A percentile compares a stretch with the other conserved stretches of the same genome.
phyloP scores from a whole-genome alignment of 179 eudicot species.

The Vitellaria paradoxa region DNA sequence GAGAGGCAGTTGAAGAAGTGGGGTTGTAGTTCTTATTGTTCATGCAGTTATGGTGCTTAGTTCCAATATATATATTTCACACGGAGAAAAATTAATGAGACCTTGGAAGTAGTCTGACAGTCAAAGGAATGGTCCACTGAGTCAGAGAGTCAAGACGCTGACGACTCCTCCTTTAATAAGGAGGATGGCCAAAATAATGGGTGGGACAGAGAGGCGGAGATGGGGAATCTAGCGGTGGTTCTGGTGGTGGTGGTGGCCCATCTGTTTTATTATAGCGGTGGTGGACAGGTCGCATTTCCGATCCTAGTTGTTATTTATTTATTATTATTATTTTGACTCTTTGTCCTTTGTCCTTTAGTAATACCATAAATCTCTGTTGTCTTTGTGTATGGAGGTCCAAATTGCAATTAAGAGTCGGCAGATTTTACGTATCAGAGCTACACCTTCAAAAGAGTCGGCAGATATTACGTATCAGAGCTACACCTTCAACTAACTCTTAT shows the following conservation, averaged over 20 bases:
- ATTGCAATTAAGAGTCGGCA: constrained; percentile 9
- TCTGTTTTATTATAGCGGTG: neutral
- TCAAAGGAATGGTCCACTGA: constrained; percentile 16
- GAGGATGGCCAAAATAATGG: neutral
- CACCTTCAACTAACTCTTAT: neutral
- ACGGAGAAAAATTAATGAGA: neutral
- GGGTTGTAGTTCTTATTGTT: neutral
- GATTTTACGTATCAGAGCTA: neutral
- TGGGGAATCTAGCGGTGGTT: neutral
- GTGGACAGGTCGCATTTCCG: neutral
- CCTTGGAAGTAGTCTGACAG: neutral
- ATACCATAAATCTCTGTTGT: neutral
- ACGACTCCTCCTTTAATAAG: neutral
- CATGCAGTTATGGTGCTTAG: neutral
- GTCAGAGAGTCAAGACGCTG: constrained; percentile 5
- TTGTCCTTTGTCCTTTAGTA: neutral
- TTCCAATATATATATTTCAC: neutral
- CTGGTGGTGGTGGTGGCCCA: constrained; percentile 17
- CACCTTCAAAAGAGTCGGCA: constrained; percentile 10
- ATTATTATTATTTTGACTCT: neutral
- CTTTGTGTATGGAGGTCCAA: neutral
- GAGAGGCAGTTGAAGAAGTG: neutral
- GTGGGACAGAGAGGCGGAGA: neutral
- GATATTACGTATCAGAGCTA: neutral
- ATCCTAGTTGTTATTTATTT: no score